Conservation (phyloP, 1,284 basidiomycete species). For the Leccinum pachyderme region DNA sequence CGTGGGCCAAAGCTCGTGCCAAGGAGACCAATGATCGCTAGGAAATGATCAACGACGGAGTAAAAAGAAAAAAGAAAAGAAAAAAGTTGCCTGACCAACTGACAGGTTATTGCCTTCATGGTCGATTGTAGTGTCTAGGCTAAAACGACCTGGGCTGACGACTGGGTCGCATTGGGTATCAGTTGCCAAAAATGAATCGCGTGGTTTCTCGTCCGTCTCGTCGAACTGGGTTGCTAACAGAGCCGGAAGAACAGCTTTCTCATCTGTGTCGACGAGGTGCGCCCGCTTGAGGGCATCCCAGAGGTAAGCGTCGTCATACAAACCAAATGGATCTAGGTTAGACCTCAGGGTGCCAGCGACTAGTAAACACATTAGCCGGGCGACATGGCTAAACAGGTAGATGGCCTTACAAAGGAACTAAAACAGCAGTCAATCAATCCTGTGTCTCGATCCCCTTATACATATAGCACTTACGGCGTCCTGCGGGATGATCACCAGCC, state of each 20-base stretch:
- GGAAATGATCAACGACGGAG: not conserved
- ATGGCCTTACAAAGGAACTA: constrained; percentile 22
- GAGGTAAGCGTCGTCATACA: constrained; percentile 71
- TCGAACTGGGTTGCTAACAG: too few relatives aligned
- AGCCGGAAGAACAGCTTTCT: too few relatives aligned
- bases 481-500: constrained; percentile 85
- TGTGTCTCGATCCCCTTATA: not conserved
- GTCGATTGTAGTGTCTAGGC: constrained; percentile 78
- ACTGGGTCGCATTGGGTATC: too few relatives aligned
- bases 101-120: constrained; percentile 85
- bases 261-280: constrained; percentile 64
- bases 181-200: not conserved
- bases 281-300: constrained; percentile 84
- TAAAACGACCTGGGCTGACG: constrained; percentile 57
- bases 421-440: constrained; percentile 1
- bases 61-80: not conserved
- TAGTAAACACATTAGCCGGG: constrained; percentile 26
- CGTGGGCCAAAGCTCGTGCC: constrained; percentile 78
- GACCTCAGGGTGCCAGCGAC: constrained; percentile 78
- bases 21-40: constrained; percentile 79
- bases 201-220: constrained; percentile 26
- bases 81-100: constrained; percentile 44
- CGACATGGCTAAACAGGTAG: not conserved
- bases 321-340: constrained; percentile 80
- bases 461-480: constrained; percentile 62